Evolutionary conservation across 2,329 filamentous ascomycete genomes (phyloP), one percentile per base, ranked within the genome.

Genomic region (Fonsecaea nubica): DNA sequence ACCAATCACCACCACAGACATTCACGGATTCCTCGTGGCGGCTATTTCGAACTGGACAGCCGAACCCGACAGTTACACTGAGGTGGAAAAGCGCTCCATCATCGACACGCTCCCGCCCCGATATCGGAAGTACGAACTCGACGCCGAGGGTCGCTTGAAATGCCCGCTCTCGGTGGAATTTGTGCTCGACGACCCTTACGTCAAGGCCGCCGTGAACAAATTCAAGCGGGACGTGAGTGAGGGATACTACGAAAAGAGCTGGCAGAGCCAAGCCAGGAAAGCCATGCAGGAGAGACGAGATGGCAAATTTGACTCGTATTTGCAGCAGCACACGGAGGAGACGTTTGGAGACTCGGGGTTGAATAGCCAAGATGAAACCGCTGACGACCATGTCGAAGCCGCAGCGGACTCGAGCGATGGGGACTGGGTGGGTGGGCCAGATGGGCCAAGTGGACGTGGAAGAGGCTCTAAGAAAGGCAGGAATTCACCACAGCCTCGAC

Each of bases 291-390:
- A 84, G 67, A 80, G 87, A 10, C 79, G 79, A 1, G 76, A 78
- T 0, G 88, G 88, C 0, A 79, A 80, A 6, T 90, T 85, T 68
- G 86, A 90, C 70, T 77, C 77, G 5, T 86, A 83, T 76, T 84
- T 87, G 74, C 82, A 83, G 54, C 75, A 78, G 54, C 82, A 87
- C 65, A 83, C 82, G 13, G 85, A 89, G 73, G 74, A 80, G 63
- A 85, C 84, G 70, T 89, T 86, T 84, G 86, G 86, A 0, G 83
- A 86, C 74, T 86, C 85, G 68, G 80, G 81, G 73, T 80, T 76
- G 65, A 33, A 32, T 3, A 38, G 60, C 56, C 80, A 76, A 65
- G 48, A 32, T 15, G 54, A 60, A 52, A 52, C 65, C 18, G 50
- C 13, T n/a, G 40, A 62, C 35, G 40, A 57, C 2, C 21, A 62